These are phyloP conservation scores for Wickerhamiella kurtzmanii DNA, from an alignment of 805 yeast species.

Conservation along the genomic window DNA sequence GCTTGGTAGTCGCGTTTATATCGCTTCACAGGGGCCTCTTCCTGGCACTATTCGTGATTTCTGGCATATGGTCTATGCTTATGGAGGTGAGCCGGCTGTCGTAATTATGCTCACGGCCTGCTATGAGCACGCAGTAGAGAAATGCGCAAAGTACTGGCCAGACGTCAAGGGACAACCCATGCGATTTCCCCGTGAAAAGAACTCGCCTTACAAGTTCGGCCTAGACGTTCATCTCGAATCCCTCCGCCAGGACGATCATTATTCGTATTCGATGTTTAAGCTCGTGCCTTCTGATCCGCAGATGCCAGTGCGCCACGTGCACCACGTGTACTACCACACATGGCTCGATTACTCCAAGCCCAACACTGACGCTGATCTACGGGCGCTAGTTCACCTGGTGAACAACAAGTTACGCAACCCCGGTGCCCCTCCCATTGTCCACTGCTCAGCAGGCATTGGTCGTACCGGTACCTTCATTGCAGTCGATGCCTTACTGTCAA, in stretches of 20 bases:
- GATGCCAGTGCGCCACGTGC: slow-evolving; percentile 19
- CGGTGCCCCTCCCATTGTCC: slow-evolving; percentile 55
- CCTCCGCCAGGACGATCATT: slow-evolving; percentile 15
- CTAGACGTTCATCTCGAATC: slow-evolving; percentile 12
- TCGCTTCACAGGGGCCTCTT: slow-evolving; percentile 88
- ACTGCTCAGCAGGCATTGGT: slow-evolving; percentile 97
- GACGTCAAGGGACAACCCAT: slow-evolving; percentile 21
- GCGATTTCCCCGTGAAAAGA: slow-evolving; percentile 1
- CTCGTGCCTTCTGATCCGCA: slow-evolving; percentile 13
- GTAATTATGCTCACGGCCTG: slow-evolving; percentile 68
- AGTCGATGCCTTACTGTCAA: slow-evolving; percentile 37
- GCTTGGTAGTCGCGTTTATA: slow-evolving; percentile 31
- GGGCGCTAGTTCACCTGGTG: slow-evolving; percentile 43
- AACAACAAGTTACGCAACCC: slow-evolving; percentile 30
- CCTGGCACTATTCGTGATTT: slow-evolving; percentile 64
- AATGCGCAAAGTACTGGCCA: slow-evolving; percentile 76
- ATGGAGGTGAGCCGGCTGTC: slow-evolving; percentile 52
- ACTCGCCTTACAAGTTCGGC: slow-evolving; percentile 12
- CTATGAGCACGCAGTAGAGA: slow-evolving; percentile 60
- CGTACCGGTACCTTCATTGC: slow-evolving; percentile 84
- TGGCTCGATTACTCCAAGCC: slow-evolving; percentile 80
- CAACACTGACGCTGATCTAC: slow-evolving; percentile 28
- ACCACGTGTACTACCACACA: slow-evolving; percentile 58
- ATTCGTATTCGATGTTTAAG: slow-evolving; percentile 15
- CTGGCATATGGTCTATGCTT: slow-evolving; percentile 62